Evolutionary conservation across 2,329 filamentous ascomycete genomes (phyloP), one percentile per base, ranked within the genome.

Genomic region (Chrysosporium keratinophilum): DNA sequence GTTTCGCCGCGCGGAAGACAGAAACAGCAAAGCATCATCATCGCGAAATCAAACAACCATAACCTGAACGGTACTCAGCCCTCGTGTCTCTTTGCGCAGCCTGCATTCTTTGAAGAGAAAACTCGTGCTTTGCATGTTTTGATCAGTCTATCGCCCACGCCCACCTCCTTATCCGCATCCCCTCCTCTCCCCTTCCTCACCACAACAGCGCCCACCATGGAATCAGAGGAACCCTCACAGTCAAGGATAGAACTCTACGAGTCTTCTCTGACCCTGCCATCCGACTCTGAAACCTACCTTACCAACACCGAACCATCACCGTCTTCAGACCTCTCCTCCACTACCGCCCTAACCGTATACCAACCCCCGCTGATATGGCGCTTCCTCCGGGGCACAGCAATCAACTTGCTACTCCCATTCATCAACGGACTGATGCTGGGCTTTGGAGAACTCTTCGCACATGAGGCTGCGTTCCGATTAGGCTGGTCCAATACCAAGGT

Each of bases 381-480:
- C 10, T 70, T 98, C 58, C 61, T 96, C 52, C 82, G 91, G 53
- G 88, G 93, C 39, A 87, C 89, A 14, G 88, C 90, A 5, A 98
- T 98, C 72, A 98, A 98, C 69, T 76, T 98, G 14, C 64, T 98
- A 1, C 73, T 98, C 17, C 93, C 93, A 0, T 98, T 98, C 65
- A 82, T 98, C 65, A 98, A 98, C 72, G 93, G 93, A 46, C 80
- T 98, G 76, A 98, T 98, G 93, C 74, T 98, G 64, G 93, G 93
- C 1, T 96, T 98, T 65, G 93, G 93, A 61, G 93, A 98, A 74
- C 74, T 98, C 50, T 91, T 98, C 70, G 93, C 93, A 52, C 93
- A 98, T 67, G 93, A 98, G 74, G 85, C 88, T 48, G 93, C 93
- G 1, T 98, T 91, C 67, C 78, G 91, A 64, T 74, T 97, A 62